phyloP scores from a whole-genome alignment of 2,329 filamentous ascomycete genomes.

The Podosphaera xanthii region DNA sequence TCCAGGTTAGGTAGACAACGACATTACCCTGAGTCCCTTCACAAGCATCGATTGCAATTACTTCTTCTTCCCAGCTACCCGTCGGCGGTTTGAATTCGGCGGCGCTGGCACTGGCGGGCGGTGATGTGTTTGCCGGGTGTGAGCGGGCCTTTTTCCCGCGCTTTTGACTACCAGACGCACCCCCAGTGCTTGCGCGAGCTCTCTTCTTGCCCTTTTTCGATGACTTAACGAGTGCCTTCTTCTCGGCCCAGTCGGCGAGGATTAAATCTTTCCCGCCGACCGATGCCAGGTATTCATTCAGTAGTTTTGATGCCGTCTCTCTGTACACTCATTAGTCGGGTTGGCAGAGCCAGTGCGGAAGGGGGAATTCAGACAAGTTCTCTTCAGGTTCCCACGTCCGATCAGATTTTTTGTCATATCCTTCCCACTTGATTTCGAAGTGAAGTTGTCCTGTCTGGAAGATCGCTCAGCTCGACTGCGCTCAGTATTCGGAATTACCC shows the following conservation, averaged over 20 bases:
- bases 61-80: constrained; percentile 56
- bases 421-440: constrained; percentile 64
- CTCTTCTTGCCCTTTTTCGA: constrained; percentile 35
- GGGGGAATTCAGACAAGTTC: constrained; percentile 30
- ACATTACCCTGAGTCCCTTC: constrained; percentile 40
- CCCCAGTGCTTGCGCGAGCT: constrained; percentile 22
- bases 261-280: constrained; percentile 41
- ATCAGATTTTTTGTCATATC: constrained; percentile 46
- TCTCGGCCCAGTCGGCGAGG: constrained; percentile 21
- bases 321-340: constrained; percentile 16
- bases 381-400: constrained; percentile 60
- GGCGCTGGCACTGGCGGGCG: constrained; percentile 22
- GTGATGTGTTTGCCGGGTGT: constrained; percentile 25
- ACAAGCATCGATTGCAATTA: constrained; percentile 47
- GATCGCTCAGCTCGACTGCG: constrained; percentile 2
- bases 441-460: constrained; percentile 22
- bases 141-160: constrained; percentile 13
- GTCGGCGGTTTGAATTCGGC: constrained; percentile 40
- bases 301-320: constrained; percentile 32
- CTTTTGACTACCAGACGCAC: constrained; percentile 12
- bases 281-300: constrained; percentile 37
- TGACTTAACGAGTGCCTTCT: constrained; percentile 18
- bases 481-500: constrained; percentile 9
- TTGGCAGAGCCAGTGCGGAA: not conserved
- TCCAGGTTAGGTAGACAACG: constrained; percentile 51